Evolutionary conservation across 2,329 filamentous ascomycete species (phyloP).

Genomic region (Apiospora marii): DNA sequence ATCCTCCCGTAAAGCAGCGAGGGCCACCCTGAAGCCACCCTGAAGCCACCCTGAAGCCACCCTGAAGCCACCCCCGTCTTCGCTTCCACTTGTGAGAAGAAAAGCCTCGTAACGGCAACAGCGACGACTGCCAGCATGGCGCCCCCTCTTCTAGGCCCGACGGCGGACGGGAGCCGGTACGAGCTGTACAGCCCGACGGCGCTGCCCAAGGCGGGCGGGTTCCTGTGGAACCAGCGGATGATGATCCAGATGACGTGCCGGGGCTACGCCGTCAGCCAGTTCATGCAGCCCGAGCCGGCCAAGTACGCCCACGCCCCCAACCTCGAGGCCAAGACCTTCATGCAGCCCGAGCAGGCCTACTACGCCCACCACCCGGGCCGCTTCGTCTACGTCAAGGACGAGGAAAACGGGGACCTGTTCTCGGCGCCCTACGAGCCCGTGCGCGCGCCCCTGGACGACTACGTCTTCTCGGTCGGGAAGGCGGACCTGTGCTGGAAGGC

Average conservation of each 20-base stretch:
- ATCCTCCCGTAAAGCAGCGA: no score
- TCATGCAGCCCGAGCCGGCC: constrained; percentile 67
- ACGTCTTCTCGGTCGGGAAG: constrained; percentile 62
- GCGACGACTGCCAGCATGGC: not conserved
- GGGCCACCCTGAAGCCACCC: not conserved
- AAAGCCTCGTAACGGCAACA: not conserved
- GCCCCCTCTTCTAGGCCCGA: constrained; percentile 35
- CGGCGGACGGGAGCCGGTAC: constrained; percentile 60
- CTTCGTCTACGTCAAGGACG: constrained; percentile 66
- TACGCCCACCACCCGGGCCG: constrained; percentile 65
- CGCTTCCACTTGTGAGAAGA: not conserved
- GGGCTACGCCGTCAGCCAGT: constrained; percentile 65
- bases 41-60: no score
- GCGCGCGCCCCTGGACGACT: constrained; percentile 54
- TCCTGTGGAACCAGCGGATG: constrained; percentile 68
- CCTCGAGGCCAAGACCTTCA: constrained; percentile 65
- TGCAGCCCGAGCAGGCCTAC: constrained; percentile 68
- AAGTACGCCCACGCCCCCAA: constrained; percentile 68
- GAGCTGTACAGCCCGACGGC: constrained; percentile 63
- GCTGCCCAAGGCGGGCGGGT: constrained; percentile 62
- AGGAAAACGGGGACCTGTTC: constrained; percentile 58
- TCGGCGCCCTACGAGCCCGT: constrained; percentile 65
- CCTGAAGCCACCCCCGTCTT: no score
- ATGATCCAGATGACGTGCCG: constrained; percentile 68
- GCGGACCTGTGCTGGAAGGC: constrained; percentile 62